Conservation (phyloP, 1,284 basidiomycete genomes). For the Phellopilus nigrolimitatus region DNA sequence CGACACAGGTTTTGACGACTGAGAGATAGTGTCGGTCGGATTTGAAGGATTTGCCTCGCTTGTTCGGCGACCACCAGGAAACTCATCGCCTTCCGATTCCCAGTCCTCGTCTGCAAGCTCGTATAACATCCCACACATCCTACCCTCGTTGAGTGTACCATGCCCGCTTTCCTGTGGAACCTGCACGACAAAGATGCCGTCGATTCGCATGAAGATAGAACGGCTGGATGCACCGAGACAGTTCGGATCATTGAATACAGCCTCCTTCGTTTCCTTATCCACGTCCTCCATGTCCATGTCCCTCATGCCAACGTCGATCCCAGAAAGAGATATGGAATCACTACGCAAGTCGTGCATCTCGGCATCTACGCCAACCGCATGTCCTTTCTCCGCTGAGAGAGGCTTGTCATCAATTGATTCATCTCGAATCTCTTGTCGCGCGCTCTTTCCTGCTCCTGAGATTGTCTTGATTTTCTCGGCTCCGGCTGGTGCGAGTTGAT, state of each 20-base stretch:
- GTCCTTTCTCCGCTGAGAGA: constrained; percentile 27
- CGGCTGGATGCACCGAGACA: constrained; percentile 52
- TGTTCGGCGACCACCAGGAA: neutral
- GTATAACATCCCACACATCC: constrained; percentile 63
- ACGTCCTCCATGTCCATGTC: no score
- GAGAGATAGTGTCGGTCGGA: neutral
- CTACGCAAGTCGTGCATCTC: constrained; percentile 24
- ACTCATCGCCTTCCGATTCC: constrained; percentile 31
- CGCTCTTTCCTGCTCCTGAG: constrained; percentile 39
- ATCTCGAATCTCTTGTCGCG: neutral
- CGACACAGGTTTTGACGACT: neutral
- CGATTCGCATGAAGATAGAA: constrained; percentile 63
- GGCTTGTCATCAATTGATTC: no score
- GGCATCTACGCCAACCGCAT: constrained; percentile 32
- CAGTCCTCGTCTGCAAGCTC: constrained; percentile 70
- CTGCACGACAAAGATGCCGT: constrained; percentile 57
- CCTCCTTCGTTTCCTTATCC: neutral
- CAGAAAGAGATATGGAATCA: constrained; percentile 19
- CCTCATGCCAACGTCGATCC: neutral
- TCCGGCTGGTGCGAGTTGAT: constrained; percentile 59
- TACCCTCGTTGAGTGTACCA: constrained; percentile 47
- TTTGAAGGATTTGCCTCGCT: neutral
- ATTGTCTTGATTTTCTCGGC: constrained; percentile 52
- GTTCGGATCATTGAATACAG: constrained; percentile 25
- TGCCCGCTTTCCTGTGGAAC: constrained; percentile 36